Evolutionary conservation across 192 early-diverging fungal genomes (phyloP).

Genomic region (Mortierella alpina): DNA sequence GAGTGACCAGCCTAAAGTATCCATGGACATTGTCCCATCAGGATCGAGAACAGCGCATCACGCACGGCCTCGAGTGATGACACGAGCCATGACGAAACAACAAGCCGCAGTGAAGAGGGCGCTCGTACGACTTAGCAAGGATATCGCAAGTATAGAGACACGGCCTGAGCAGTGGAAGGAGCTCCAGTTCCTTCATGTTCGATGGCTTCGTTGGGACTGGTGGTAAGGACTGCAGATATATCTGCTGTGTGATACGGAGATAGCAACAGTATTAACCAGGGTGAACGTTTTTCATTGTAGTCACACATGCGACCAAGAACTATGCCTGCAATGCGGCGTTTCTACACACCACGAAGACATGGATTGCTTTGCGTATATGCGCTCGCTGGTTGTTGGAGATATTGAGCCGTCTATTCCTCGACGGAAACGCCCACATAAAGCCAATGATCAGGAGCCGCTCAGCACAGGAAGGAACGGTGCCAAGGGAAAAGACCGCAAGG

Average conservation of each 20-base stretch:
- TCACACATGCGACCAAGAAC: constrained; percentile 40
- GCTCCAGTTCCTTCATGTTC: constrained; percentile 68
- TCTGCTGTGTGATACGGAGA: neutral
- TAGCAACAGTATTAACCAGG: neutral
- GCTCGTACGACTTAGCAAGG: constrained; percentile 27
- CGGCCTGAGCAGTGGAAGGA: constrained; percentile 66
- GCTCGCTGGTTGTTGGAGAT: constrained; percentile 30
- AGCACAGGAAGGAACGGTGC: too few species aligned
- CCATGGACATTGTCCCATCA: neutral
- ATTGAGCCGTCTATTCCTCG: neutral
- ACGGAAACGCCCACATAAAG: neutral
- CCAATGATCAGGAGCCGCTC: neutral
- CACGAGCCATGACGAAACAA: constrained; percentile 38
- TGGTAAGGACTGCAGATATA: constrained; percentile 54
- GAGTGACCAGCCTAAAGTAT: constrained; percentile 1
- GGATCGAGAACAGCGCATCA: constrained; percentile 13
- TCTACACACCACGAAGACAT: constrained; percentile 53
- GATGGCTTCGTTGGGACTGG: constrained; percentile 57
- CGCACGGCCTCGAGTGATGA: constrained; percentile 8
- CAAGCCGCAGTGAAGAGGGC: constrained; percentile 18
- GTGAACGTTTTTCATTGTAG: neutral
- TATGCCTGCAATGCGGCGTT: constrained; percentile 66
- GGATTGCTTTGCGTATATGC: constrained; percentile 59
- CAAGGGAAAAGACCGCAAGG: constrained; percentile 27
- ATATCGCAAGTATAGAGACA: constrained; percentile 50